Percentiles rank a stretch among this genome's conserved stretches.
These are phyloP conservation scores for Benincasa hispida DNA, from an alignment of 306 rosid genomes.

Conservation along the genomic window DNA sequence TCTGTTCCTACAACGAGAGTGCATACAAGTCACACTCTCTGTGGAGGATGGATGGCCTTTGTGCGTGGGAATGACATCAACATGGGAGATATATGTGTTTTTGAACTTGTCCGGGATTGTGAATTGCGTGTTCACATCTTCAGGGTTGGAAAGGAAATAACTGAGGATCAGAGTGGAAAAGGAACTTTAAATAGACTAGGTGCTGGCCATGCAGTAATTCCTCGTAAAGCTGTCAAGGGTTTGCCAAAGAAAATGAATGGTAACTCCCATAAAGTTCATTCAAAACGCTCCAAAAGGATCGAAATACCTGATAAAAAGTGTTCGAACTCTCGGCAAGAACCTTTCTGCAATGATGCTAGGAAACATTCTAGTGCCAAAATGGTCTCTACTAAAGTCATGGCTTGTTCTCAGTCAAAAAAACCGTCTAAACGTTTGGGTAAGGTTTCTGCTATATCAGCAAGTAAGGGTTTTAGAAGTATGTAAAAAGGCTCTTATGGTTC, in stretches of 20 bases:
- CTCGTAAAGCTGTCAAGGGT: constrained; percentile 29
- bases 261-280: constrained; percentile 28
- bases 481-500: background rate
- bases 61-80: constrained; percentile 69
- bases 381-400: constrained; percentile 30
- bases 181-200: constrained; percentile 21
- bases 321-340: constrained; percentile 37
- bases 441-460: constrained; percentile 5
- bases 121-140: constrained; percentile 60
- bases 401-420: constrained; percentile 43
- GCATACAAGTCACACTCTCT: constrained; percentile 83
- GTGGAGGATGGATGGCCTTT: constrained; percentile 98
- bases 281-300: constrained; percentile 34
- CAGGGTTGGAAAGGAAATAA: constrained; percentile 40
- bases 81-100: constrained; percentile 75
- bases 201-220: constrained; percentile 28
- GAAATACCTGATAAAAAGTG: constrained; percentile 36
- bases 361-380: constrained; percentile 44
- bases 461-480: background rate
- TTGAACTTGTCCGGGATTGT: constrained; percentile 71
- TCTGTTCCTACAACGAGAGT: constrained; percentile 86
- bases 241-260: constrained; percentile 34
- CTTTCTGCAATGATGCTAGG: constrained; percentile 38
- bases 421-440: constrained; percentile 58
- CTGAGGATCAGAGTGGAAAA: constrained; percentile 45